phyloP scores from a whole-genome alignment of 2,329 filamentous ascomycete genomes.

The Grosmannia serpens region DNA sequence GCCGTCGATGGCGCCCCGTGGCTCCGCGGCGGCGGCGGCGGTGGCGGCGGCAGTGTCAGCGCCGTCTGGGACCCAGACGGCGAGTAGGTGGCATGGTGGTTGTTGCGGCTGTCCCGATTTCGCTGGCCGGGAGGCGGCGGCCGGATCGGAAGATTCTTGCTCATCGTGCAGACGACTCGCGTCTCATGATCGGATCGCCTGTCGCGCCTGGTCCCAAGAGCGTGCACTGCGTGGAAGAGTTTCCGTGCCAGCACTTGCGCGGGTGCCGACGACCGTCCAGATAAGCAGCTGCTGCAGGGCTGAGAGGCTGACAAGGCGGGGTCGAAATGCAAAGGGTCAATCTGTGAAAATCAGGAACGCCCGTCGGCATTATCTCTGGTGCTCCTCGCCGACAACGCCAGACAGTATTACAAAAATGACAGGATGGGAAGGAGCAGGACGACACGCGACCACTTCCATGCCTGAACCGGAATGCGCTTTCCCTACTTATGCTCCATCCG shows the following conservation, averaged over 20 bases:
- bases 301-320: too few species aligned
- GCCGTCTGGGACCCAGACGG: background rate
- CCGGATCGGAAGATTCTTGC: slow-evolving; percentile 4
- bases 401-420: too few species aligned
- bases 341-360: too few species aligned
- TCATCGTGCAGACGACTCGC: slow-evolving; percentile 1
- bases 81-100: slow-evolving; percentile 44
- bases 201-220: too few species aligned
- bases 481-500: background rate
- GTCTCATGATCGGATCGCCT: background rate
- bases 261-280: background rate
- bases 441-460: too few species aligned
- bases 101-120: slow-evolving; percentile 27
- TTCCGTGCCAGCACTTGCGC: background rate
- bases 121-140: slow-evolving; percentile 4
- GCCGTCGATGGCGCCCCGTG: slow-evolving; percentile 1
- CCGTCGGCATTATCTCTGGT: too few species aligned
- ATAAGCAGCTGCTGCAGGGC: too few species aligned
- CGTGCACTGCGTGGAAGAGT: too few species aligned
- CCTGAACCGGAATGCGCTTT: background rate
- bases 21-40: slow-evolving; percentile 7
- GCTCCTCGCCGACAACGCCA: too few species aligned
- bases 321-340: too few species aligned
- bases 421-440: too few species aligned
- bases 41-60: slow-evolving; percentile 4